Evolutionary conservation across 495 filamentous ascomycete species (phyloP).

Genomic region (Recurvomyces mirabilis): DNA sequence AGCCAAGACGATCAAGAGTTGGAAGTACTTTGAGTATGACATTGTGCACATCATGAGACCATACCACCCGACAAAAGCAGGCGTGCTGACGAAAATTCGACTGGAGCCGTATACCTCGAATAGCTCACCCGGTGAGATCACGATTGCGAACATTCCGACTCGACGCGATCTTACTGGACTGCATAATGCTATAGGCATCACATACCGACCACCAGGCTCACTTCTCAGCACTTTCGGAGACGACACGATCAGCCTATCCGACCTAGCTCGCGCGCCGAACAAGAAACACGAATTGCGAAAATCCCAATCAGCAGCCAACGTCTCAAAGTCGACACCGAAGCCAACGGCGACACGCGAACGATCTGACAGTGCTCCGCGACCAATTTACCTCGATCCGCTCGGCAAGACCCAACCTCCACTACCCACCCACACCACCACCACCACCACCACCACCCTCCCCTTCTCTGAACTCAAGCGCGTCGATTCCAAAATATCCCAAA

Average conservation of each 20-base stretch:
- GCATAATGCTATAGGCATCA: constrained; percentile 59
- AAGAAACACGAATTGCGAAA: neutral
- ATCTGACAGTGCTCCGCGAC: neutral
- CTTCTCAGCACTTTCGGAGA: constrained; percentile 21
- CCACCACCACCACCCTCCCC: constrained; percentile 2
- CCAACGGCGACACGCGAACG: neutral
- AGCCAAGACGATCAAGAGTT: constrained; percentile 47
- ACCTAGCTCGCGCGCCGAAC: neutral
- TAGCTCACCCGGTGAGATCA: constrained; percentile 49
- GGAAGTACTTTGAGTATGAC: constrained; percentile 51
- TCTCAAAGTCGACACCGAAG: neutral
- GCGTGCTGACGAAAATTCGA: constrained; percentile 35
- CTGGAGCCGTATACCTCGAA: constrained; percentile 37
- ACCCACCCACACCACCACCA: neutral
- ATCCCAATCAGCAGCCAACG: neutral
- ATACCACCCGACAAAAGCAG: constrained; percentile 32
- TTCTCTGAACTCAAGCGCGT: neutral
- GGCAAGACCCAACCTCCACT: neutral
- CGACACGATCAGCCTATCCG: constrained; percentile 11
- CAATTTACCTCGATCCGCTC: constrained; percentile 1
- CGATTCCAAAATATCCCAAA: constrained; percentile 2
- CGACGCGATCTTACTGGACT: constrained; percentile 49
- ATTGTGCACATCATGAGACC: constrained; percentile 39
- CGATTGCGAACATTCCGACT: constrained; percentile 51
- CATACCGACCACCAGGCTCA: constrained; percentile 48